A percentile compares a stretch with the other conserved stretches of the same genome.
Conservation (phyloP, 148 eudicot genomes). For the Rhododendron ovatum region DNA sequence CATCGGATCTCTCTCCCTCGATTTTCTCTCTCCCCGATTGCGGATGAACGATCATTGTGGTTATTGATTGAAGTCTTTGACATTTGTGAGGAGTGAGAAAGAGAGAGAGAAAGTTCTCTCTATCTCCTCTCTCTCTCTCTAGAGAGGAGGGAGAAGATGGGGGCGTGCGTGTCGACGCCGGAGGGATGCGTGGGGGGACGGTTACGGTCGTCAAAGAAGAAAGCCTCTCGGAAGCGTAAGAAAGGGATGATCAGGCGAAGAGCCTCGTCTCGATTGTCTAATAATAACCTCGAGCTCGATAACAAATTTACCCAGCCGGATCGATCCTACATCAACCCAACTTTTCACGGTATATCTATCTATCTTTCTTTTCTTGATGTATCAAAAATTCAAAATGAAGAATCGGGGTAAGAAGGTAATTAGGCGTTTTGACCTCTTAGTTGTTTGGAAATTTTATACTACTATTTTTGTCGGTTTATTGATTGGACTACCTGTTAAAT, state of each 20-base stretch:
- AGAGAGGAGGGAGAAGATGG: conserved; percentile 35
- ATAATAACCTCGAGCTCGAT: conserved; percentile 11
- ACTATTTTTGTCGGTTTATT: neutral
- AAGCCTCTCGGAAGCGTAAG: conserved; percentile 27
- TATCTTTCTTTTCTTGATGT: conserved; percentile 9
- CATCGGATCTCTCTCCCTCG: neutral
- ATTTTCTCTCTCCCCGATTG: neutral
- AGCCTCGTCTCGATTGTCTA: conserved; percentile 42
- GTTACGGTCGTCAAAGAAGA: conserved; percentile 25
- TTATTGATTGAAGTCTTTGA: neutral
- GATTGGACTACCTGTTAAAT: neutral
- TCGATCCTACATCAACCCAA: conserved; percentile 43
- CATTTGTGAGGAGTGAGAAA: neutral
- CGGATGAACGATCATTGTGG: neutral
- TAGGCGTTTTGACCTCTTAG: neutral
- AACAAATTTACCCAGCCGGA: conserved; percentile 21
- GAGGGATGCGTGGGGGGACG: conserved; percentile 46
- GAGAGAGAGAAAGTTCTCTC: neutral
- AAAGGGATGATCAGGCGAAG: conserved; percentile 30
- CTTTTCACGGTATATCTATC: conserved; percentile 46
- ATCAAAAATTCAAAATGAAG: neutral
- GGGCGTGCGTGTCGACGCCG: conserved; percentile 73
- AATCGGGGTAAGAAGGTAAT: neutral
- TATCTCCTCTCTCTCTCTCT: neutral
- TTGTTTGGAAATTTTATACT: neutral